Evolutionary conservation across 1,284 basidiomycete genomes (phyloP).

Genomic region (Ceratobasidium sp.): DNA sequence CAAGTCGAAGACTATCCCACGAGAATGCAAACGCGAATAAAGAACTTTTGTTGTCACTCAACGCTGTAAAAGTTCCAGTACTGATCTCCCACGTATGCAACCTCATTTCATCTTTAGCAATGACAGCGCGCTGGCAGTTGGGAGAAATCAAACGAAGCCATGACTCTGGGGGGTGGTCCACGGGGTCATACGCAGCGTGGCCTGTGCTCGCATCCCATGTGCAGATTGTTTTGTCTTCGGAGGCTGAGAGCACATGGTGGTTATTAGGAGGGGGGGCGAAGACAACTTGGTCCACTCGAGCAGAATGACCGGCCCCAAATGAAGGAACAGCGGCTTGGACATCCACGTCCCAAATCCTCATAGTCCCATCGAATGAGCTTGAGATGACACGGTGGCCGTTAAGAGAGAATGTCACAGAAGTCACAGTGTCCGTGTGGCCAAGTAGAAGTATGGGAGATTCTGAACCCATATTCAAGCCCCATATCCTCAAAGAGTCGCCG

Average conservation of each 20-base stretch:
- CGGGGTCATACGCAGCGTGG: not conserved
- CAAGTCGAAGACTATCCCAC: too few relatives aligned
- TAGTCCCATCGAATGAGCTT: slow-evolving; percentile 36
- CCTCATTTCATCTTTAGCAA: too few relatives aligned
- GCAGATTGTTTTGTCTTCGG: slow-evolving; percentile 36
- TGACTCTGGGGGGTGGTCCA: too few relatives aligned
- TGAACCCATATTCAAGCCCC: not conserved
- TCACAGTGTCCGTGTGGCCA: not conserved
- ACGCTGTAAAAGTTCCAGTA: too few relatives aligned
- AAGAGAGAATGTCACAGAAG: slow-evolving; percentile 34
- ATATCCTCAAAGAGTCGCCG: not conserved
- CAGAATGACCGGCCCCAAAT: not conserved
- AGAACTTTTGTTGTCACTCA: too few relatives aligned
- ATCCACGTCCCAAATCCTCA: slow-evolving; percentile 43
- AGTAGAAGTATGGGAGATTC: not conserved
- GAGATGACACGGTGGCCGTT: slow-evolving; percentile 38
- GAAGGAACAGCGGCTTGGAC: not conserved
- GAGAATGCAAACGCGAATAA: too few relatives aligned
- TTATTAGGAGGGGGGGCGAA: slow-evolving; percentile 45
- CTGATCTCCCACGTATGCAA: too few relatives aligned
- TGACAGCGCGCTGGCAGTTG: too few relatives aligned
- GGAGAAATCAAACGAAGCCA: too few relatives aligned
- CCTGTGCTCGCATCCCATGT: slow-evolving; percentile 43
- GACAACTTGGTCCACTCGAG: not conserved
- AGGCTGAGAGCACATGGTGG: slow-evolving; percentile 27